Conservation (phyloP, 805 yeast genomes). For the Scheffersomyces amazonensis region DNA sequence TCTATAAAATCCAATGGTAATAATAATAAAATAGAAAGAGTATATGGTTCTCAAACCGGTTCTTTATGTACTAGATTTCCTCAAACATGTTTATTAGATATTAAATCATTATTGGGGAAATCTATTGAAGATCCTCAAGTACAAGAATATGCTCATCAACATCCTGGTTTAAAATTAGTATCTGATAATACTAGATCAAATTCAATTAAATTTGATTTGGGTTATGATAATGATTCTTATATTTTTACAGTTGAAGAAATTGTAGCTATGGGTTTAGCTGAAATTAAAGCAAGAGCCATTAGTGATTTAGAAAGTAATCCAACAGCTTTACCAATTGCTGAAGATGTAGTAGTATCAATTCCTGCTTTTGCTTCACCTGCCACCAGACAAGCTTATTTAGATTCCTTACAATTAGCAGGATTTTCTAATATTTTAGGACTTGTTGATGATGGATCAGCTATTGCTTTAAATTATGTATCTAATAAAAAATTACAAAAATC, state of each 20-base stretch:
- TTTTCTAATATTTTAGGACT: constrained; percentile 56
- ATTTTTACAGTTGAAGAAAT: constrained; percentile 66
- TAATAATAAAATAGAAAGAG: constrained; percentile 55
- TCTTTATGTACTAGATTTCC: constrained; percentile 75
- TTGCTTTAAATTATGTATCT: constrained; percentile 77
- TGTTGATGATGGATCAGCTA: constrained; percentile 91
- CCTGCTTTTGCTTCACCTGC: constrained; percentile 67
- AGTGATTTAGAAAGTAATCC: constrained; percentile 53
- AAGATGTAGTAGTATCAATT: constrained; percentile 71
- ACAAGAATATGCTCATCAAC: constrained; percentile 45
- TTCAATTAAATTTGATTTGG: constrained; percentile 56
- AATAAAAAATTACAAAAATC: constrained; percentile 40
- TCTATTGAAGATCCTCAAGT: constrained; percentile 46
- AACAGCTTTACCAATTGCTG: constrained; percentile 47
- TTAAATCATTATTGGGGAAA: constrained; percentile 73
- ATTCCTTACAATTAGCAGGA: constrained; percentile 71
- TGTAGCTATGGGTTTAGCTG: constrained; percentile 76
- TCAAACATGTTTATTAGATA: constrained; percentile 56
- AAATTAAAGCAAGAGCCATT: constrained; percentile 64
- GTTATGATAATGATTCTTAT: constrained; percentile 27
- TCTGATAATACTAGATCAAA: constrained; percentile 36
- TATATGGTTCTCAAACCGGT: constrained; percentile 74
- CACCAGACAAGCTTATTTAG: constrained; percentile 69
- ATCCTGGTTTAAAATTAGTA: constrained; percentile 58
- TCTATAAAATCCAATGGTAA: constrained; percentile 47